A percentile compares a stretch with the other conserved stretches of the same genome.
phyloP scores from a whole-genome alignment of 257 asterid genomes.

The Plectranthus barbatus region DNA sequence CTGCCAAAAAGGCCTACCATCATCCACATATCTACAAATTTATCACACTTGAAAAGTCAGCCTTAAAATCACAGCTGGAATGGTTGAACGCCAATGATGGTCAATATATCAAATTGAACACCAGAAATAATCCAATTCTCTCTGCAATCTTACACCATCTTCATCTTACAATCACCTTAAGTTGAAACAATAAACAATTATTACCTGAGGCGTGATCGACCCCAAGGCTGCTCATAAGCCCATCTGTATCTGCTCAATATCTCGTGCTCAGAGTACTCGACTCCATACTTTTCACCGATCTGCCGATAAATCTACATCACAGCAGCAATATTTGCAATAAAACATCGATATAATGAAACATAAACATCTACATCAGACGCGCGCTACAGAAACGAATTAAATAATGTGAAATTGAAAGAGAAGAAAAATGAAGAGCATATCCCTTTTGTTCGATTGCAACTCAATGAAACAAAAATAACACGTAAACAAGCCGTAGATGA shows the following conservation, averaged over 20 bases:
- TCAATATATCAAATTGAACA: neutral
- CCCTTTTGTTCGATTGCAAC: neutral
- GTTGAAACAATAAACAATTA: neutral
- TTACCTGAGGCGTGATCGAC: constrained; percentile 90
- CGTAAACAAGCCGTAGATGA: neutral
- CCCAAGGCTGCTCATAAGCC: constrained; percentile 99
- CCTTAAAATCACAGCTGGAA: neutral
- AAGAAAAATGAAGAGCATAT: neutral
- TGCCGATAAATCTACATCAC: constrained; percentile 65
- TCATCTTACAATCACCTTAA: neutral
- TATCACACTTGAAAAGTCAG: neutral
- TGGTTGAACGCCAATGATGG: neutral
- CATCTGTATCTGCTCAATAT: constrained; percentile 71
- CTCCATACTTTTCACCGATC: constrained; percentile 95
- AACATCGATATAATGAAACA: neutral
- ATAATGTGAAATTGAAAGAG: neutral
- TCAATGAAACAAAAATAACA: neutral
- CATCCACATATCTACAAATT: constrained; percentile 67
- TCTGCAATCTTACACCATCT: neutral
- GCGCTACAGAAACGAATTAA: neutral
- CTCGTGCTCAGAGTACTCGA: constrained; percentile 76
- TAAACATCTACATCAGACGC: neutral
- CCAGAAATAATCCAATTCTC: neutral
- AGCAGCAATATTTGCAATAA: neutral
- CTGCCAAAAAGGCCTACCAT: constrained; percentile 98